Evolutionary conservation across 2,329 filamentous ascomycete species (phyloP), one percentile per base, ranked within the genome.

Genomic region (Paraconiothyrium sp.): DNA sequence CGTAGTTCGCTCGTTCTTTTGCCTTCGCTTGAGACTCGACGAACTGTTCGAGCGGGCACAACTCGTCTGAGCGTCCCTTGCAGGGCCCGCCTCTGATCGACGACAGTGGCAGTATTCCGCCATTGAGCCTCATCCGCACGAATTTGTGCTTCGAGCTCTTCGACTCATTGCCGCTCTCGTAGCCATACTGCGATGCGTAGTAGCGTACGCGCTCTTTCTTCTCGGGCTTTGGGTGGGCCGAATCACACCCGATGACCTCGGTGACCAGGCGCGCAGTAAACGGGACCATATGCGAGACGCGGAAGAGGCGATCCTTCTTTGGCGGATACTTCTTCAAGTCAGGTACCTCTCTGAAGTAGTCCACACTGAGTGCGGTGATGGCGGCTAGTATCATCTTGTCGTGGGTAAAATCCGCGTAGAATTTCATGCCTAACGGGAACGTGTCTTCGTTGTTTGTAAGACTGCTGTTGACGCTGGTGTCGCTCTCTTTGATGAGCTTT

Each of bases 181-280:
- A 85, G 47, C 82, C 83, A 61, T 84, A 84, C 58, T 83, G 80
- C 0, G 65, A 70, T 0, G 79, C 77, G 44, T 76, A 77, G 71
- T 85, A 85, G 16, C 76, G 67, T 0, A 79, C 79, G 27, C 78
- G 73, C 43, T 83, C 67, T 2, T 74, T 63, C 37, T 79, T 77
- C 3, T 81, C 79, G 0, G 80, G 71, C 4, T 67, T 67, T 0
- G 86, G 83, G 50, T 81, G 60, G 0, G 78, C 52, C 0, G 63
- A 58, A 3, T 78, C 73, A 67, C 85, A 88, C 37, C 83, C 84
- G 65, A 87, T 84, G 32, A 86, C 80, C 72, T 88, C 86, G 1
- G 85, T 86, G 48, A 86, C 77, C 34, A 88, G 78, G 20, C 84
- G 81, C 3, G 81, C 85, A 24, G 84, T 85, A 63, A 87, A 88